A percentile compares a stretch with the other conserved stretches of the same genome.
phyloP scores from a whole-genome alignment of 2,329 filamentous ascomycete species.

The Colletotrichum sublineola region DNA sequence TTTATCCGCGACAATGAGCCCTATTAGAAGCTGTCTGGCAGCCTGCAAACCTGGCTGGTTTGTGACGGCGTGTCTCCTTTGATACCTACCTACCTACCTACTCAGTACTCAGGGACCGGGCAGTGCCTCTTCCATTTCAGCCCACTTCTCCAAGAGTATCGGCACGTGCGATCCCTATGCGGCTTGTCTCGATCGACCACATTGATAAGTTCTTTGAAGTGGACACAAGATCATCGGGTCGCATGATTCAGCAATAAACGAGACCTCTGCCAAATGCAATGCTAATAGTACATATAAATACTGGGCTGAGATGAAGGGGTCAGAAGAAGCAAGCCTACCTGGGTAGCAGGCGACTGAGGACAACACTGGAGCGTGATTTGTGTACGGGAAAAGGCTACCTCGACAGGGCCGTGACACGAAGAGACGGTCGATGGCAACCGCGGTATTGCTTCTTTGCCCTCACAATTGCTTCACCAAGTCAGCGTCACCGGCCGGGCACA shows the following conservation, averaged over 20 bases:
- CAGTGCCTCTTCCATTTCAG: not conserved
- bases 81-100: too few relatives aligned
- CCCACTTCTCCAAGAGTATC: not conserved
- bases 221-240: not conserved
- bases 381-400: not conserved
- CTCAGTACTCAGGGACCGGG: not conserved
- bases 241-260: slow-evolving; percentile 8
- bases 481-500: not conserved
- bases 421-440: too few relatives aligned
- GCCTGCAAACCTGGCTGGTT: not conserved
- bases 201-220: not conserved
- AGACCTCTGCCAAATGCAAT: not conserved
- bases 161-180: not conserved
- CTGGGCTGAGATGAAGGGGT: not conserved
- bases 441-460: slow-evolving; percentile 12
- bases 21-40: too few relatives aligned
- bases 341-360: not conserved
- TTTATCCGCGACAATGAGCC: not conserved
- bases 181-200: not conserved
- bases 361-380: not conserved
- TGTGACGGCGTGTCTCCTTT: not conserved
- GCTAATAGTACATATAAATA: not conserved
- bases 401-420: not conserved
- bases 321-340: not conserved
- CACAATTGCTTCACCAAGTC: not conserved